Evolutionary conservation across 768 basidiomycete genomes (phyloP).

Genomic region (Inosperma sp.): DNA sequence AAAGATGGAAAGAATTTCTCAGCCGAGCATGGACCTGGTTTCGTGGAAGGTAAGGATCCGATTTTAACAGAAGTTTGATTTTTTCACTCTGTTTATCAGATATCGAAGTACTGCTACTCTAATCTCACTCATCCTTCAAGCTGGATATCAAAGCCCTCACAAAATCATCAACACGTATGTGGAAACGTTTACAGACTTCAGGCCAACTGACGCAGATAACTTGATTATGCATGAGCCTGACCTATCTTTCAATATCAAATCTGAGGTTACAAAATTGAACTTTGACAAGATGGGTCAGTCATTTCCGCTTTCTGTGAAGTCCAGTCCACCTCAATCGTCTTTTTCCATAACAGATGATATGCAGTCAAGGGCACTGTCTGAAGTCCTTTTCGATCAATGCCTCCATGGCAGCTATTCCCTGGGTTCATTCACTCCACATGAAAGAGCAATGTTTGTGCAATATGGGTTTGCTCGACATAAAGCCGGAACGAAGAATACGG

Average conservation of each 20-base stretch:
- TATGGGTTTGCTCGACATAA: slow-evolving; percentile 2
- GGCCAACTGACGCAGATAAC: neutral
- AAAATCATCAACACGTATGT: neutral
- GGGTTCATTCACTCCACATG: neutral
- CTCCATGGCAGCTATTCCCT: slow-evolving; percentile 1
- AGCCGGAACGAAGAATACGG: neutral
- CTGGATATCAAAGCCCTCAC: neutral
- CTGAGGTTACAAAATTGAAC: neutral
- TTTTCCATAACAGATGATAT: neutral
- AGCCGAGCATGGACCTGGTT: neutral
- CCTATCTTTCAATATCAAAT: neutral
- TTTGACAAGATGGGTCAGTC: neutral
- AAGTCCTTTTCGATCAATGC: neutral
- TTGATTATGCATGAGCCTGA: neutral
- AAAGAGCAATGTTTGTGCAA: neutral
- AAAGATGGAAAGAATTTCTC: neutral
- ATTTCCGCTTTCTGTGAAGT: neutral
- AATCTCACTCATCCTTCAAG: neutral
- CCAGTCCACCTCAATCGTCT: too few species aligned
- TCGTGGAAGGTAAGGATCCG: neutral
- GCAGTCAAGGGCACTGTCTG: neutral
- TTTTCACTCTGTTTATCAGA: neutral
- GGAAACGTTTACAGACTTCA: neutral
- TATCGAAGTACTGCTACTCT: neutral
- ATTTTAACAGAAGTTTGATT: neutral